A percentile compares a stretch with the other conserved stretches of the same genome.
Conservation (phyloP, 352 stramenopile species). For the Aphanomyces stellatus region DNA sequence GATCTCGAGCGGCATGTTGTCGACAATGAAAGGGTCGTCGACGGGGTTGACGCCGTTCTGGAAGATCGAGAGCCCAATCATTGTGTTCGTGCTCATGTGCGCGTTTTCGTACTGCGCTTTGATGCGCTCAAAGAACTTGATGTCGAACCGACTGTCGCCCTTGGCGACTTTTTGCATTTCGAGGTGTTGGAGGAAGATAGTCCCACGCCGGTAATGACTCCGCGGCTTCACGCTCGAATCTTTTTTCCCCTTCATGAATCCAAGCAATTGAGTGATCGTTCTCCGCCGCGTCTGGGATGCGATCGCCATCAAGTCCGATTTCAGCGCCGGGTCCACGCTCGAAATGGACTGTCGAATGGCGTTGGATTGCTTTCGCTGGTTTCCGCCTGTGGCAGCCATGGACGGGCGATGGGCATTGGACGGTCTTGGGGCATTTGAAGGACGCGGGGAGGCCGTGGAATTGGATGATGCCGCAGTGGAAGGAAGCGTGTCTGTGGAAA, state of each 20-base stretch:
- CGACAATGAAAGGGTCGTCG: conserved; percentile 64
- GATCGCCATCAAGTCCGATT: neutral
- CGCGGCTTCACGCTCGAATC: conserved; percentile 5
- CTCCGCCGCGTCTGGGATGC: neutral
- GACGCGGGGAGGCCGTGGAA: too few species aligned
- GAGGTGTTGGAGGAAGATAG: conserved; percentile 62
- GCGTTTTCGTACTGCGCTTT: conserved; percentile 62
- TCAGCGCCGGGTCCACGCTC: neutral
- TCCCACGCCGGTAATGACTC: conserved; percentile 52
- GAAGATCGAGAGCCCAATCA: conserved; percentile 71
- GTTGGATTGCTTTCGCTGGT: too few species aligned
- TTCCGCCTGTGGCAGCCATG: too few species aligned
- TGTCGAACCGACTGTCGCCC: conserved; percentile 53
- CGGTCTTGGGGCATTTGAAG: too few species aligned
- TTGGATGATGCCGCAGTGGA: too few species aligned
- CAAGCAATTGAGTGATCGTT: neutral
- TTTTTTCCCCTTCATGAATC: neutral
- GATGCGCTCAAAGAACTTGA: conserved; percentile 76
- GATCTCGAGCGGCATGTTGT: conserved; percentile 43
- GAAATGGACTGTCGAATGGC: conserved; percentile 1
- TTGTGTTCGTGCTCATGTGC: conserved; percentile 59
- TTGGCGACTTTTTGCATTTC: conserved; percentile 52
- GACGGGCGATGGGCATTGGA: too few species aligned
- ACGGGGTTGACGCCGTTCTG: conserved; percentile 60
- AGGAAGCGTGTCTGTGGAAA: neutral